phyloP scores from a whole-genome alignment of 768 basidiomycete genomes.

The Chalciporus sphaerocephalus region DNA sequence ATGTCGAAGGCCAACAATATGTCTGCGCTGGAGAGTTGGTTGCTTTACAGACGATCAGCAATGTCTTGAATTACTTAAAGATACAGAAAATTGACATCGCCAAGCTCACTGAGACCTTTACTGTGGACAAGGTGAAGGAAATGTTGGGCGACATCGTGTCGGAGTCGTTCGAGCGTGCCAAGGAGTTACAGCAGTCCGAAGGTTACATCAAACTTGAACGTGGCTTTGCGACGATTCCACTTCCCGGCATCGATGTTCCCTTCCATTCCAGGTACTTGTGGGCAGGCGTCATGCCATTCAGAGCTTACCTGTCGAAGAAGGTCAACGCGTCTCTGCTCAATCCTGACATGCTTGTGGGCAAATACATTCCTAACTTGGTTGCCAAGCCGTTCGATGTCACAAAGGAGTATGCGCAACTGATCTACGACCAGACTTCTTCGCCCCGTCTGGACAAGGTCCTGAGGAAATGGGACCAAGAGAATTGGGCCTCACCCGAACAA shows the following conservation, averaged over 20 bases:
- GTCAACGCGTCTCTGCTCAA: conserved; percentile 88
- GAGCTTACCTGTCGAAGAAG: conserved; percentile 96
- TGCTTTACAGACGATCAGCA: conserved; percentile 89
- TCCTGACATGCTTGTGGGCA: conserved; percentile 89
- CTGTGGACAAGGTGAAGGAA: conserved; percentile 91
- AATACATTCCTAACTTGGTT: conserved; percentile 97
- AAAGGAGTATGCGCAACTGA: conserved; percentile 85
- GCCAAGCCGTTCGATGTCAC: conserved; percentile 82
- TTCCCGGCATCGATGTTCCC: conserved; percentile 97
- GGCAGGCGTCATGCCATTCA: conserved; percentile 97
- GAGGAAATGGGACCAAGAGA: conserved; percentile 87
- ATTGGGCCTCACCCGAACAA: conserved; percentile 76
- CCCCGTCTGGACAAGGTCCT: conserved; percentile 95
- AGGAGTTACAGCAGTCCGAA: conserved; percentile 73
- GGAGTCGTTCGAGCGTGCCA: conserved; percentile 69
- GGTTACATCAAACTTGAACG: conserved; percentile 94
- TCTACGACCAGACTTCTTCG: conserved; percentile 95
- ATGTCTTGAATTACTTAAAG: conserved; percentile 95
- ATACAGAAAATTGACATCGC: conserved; percentile 91
- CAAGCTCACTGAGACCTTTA: conserved; percentile 85
- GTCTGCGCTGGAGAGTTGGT: conserved; percentile 97
- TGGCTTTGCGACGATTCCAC: conserved; percentile 92
- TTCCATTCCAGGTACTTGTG: conserved; percentile 99
- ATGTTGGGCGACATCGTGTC: conserved; percentile 92
- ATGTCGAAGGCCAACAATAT: conserved; percentile 98